Evolutionary conservation across 805 yeast species (phyloP), one percentile per base, ranked within the genome.

Genomic region (Metschnikowia borealis): DNA sequence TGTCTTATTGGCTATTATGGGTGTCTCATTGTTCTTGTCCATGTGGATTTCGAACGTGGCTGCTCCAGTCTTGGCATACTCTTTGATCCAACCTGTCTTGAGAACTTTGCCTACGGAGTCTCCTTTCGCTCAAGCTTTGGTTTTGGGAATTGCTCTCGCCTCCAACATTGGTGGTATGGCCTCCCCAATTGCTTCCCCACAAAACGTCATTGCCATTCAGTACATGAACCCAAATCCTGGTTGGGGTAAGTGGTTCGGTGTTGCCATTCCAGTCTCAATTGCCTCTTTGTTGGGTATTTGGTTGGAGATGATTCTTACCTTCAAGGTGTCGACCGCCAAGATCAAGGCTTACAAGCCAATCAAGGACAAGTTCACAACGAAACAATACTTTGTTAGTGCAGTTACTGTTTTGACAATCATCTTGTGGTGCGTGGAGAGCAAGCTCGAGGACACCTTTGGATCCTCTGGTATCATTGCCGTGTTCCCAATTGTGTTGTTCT

Each of bases 21-120:
- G 79, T 43, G 92, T 92, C 32, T 88, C 97, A 0, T 73, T 91
- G 37, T 82, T 92, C 61, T 83, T 88, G 38, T 83, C 96, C 5
- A 90, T 92, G 89, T 91, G 96, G 95, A 94, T 92, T 37, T 86
- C 96, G 23, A 92, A 92, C 65, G 98, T 92, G 39, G 99, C 99
- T 0, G 94, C 98, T 0, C 99, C 99, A 0, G 97, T 92, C 2
- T 76, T 92, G 49, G 87, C 96, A 69, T 89, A 80, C 61, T 89
- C 97, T 5, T 87, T 92, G 54, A 84, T 92, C 51, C 97, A 91
- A 67, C 97, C 98, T 0, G 73, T 92, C 20, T 71, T 92, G 56
- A 78, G 96, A 61, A 88, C 95, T 0, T 70, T 91, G 39, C 95
- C 96, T 18, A 82, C 86, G 44, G 82, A 82, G 11, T 84, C 91